Percentiles rank a stretch among this genome's conserved stretches.
These are phyloP conservation scores for Mortierella sp. DNA, from an alignment of 371 early-diverging fungal species.

Conservation along the genomic window DNA sequence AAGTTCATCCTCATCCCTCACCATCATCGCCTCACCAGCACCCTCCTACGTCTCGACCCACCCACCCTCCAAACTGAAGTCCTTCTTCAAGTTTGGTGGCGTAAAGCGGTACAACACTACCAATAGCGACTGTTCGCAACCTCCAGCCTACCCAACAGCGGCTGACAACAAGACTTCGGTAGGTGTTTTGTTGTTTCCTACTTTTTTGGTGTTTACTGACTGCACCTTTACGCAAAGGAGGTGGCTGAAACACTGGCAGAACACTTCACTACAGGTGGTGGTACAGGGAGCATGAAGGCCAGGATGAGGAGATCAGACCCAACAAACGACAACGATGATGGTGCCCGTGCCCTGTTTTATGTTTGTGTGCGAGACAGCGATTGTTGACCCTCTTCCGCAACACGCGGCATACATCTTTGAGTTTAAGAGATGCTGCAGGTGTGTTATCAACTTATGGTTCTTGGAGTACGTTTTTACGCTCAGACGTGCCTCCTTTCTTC, in stretches of 20 bases:
- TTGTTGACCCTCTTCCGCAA: too few relatives aligned
- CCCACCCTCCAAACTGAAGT: slow-evolving; percentile 40
- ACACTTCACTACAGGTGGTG: too few relatives aligned
- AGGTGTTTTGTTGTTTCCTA: background rate
- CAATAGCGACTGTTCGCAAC: background rate
- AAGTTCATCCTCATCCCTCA: slow-evolving; percentile 42
- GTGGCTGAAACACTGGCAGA: too few relatives aligned
- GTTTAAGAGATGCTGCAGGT: too few relatives aligned
- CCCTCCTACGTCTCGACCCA: slow-evolving; percentile 41
- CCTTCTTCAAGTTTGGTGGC: slow-evolving; percentile 34
- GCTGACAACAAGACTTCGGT: slow-evolving; percentile 17
- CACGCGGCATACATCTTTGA: too few relatives aligned
- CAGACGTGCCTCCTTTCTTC: background rate
- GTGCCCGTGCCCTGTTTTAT: too few relatives aligned
- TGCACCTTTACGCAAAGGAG: background rate
- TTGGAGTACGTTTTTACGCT: background rate
- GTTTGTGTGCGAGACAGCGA: too few relatives aligned
- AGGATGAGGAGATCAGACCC: too few relatives aligned
- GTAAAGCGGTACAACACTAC: slow-evolving; percentile 12
- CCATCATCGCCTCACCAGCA: slow-evolving; percentile 49
- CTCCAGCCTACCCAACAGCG: background rate
- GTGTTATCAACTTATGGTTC: too few relatives aligned
- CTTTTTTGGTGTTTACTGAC: background rate
- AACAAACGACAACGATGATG: too few relatives aligned
- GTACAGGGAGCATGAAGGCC: too few relatives aligned